A percentile compares a stretch with the other conserved stretches of the same genome.
Evolutionary conservation across 1,139 yeast genomes (phyloP).

Genomic region (Debaryomyces coudertii): DNA sequence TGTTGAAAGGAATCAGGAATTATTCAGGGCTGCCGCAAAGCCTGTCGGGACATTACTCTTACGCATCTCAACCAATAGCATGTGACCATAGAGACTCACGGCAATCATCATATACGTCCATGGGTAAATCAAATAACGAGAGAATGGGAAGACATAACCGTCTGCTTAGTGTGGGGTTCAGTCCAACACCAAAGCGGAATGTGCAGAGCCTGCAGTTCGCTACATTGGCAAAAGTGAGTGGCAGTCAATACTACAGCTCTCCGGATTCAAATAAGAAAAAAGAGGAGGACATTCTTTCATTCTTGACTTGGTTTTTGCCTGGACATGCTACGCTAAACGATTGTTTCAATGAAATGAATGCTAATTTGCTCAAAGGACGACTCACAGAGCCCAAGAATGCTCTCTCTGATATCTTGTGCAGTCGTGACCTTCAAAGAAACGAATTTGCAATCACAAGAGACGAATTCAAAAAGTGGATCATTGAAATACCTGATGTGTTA

Average conservation of each 20-base stretch:
- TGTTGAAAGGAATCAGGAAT: slow-evolving; percentile 5
- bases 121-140: not conserved
- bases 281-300: slow-evolving; percentile 12
- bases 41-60: not conserved
- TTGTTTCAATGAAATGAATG: slow-evolving; percentile 10
- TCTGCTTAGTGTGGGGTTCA: not conserved
- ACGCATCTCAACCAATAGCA: not conserved
- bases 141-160: not conserved
- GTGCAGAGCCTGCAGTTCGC: slow-evolving; percentile 2
- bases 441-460: slow-evolving; percentile 8
- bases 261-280: slow-evolving; percentile 7
- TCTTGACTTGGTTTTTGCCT: slow-evolving; percentile 12
- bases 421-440: slow-evolving; percentile 1
- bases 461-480: slow-evolving; percentile 14
- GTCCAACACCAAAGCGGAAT: too few relatives aligned
- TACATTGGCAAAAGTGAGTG: slow-evolving; percentile 10
- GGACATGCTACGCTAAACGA: slow-evolving; percentile 9
- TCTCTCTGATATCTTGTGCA: not conserved
- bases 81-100: not conserved
- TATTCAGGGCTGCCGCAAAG: not conserved
- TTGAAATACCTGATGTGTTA: slow-evolving; percentile 14
- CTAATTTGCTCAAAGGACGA: slow-evolving; percentile 1
- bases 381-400: not conserved
- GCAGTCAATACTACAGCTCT: slow-evolving; percentile 10
- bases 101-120: not conserved